These are phyloP conservation scores for Potentilla sterilis DNA, from an alignment of 306 rosid species.

Conservation along the genomic window DNA sequence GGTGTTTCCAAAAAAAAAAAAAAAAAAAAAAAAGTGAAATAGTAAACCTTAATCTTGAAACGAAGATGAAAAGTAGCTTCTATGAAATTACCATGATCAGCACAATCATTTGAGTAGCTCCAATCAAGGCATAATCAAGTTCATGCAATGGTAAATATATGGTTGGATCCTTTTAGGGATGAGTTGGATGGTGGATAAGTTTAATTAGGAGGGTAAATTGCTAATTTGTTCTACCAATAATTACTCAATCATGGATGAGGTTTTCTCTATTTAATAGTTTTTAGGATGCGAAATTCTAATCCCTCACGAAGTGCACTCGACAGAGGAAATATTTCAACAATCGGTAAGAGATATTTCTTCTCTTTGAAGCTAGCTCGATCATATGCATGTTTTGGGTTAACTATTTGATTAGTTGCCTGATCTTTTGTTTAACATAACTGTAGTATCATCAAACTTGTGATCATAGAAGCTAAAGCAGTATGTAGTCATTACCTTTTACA, in stretches of 20 bases:
- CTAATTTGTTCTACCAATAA: neutral
- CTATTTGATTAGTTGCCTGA: slow-evolving; percentile 30
- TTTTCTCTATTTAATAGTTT: neutral
- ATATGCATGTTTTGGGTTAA: slow-evolving; percentile 21
- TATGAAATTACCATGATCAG: too few species aligned
- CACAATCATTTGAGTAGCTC: too few species aligned
- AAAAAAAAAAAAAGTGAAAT: too few species aligned
- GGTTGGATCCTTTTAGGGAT: neutral
- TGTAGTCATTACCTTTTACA: slow-evolving; percentile 35
- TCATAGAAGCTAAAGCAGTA: slow-evolving; percentile 17
- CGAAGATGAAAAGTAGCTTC: neutral
- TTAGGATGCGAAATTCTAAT: neutral
- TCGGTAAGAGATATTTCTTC: neutral
- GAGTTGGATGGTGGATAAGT: neutral
- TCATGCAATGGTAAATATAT: neutral
- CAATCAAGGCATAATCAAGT: neutral
- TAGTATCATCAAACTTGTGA: slow-evolving; percentile 55
- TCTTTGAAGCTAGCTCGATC: neutral
- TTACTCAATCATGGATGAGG: neutral
- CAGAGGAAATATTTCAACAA: neutral
- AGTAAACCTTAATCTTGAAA: neutral
- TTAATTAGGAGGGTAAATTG: neutral
- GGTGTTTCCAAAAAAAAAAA: too few species aligned
- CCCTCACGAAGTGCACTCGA: neutral
- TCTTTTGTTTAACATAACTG: slow-evolving; percentile 32